phyloP scores from a whole-genome alignment of 352 stramenopile genomes.

The Phytophthora parvispora region DNA sequence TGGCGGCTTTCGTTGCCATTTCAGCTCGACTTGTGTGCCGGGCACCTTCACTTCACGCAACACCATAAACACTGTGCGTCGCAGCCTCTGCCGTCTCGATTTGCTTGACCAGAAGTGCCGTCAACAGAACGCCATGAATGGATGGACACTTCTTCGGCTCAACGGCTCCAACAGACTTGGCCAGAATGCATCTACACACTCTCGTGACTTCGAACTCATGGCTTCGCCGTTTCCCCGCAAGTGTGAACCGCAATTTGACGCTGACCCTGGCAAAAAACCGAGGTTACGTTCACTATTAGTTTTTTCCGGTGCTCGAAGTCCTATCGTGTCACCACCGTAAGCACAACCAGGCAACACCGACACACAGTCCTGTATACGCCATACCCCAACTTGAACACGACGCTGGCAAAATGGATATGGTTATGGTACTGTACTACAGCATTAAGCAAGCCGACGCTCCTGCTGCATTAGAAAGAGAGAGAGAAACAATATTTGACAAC shows the following conservation, averaged over 20 bases:
- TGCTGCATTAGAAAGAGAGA: not conserved
- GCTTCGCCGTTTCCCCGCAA: no score
- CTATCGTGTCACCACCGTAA: not conserved
- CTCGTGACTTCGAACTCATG: no score
- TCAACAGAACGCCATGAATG: conserved; percentile 8
- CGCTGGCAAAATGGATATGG: conserved; percentile 18
- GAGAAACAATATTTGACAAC: not conserved
- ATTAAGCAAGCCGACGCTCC: conserved; percentile 1
- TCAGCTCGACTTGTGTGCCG: conserved; percentile 6
- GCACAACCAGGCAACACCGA: not conserved
- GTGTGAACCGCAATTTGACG: no score
- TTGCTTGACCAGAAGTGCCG: conserved; percentile 5
- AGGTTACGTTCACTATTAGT: no score
- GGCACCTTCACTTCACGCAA: not conserved
- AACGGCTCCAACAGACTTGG: no score
- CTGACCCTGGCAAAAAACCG: no score
- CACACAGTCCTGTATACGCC: not conserved
- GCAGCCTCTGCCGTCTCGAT: conserved; percentile 3
- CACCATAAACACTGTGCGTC: conserved; percentile 7
- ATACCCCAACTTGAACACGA: conserved; percentile 12
- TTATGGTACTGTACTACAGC: conserved; percentile 29
- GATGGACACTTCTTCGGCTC: no score
- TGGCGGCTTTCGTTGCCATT: not conserved
- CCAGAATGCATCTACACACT: no score
- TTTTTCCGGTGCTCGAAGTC: not conserved